Percentiles rank a stretch among this genome's conserved stretches.
phyloP scores from a whole-genome alignment of 768 basidiomycete genomes.

The Phaeotremella skinneri region DNA sequence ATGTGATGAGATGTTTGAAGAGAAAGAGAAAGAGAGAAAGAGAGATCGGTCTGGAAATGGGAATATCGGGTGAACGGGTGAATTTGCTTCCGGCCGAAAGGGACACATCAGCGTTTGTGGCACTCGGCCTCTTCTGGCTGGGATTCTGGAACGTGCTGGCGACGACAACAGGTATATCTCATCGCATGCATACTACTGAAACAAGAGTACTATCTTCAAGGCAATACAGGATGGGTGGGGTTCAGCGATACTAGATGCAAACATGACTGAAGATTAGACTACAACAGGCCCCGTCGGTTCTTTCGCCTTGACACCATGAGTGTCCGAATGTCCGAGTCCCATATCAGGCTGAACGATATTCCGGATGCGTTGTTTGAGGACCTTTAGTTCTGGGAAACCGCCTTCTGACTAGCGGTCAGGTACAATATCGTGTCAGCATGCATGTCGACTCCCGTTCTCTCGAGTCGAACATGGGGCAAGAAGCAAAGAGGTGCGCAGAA shows the following conservation, averaged over 20 bases:
- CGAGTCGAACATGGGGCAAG: background rate
- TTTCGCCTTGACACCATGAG: conserved; percentile 1
- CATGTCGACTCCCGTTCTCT: background rate
- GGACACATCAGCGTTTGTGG: background rate
- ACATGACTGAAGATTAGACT: too few species aligned
- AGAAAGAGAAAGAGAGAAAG: background rate
- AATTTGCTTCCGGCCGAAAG: background rate
- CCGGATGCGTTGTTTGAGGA: conserved; percentile 83
- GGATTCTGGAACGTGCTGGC: background rate
- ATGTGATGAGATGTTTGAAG: background rate
- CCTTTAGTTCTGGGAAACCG: conserved; percentile 73
- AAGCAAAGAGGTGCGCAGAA: background rate
- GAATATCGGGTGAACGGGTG: background rate
- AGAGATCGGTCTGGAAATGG: background rate
- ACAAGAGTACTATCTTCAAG: too few species aligned
- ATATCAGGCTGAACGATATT: conserved; percentile 76
- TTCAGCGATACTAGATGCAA: background rate
- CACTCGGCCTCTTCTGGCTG: background rate
- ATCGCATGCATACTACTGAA: too few species aligned
- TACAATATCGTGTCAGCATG: background rate
- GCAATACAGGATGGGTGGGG: background rate
- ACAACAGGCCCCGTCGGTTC: too few species aligned
- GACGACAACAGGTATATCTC: too few species aligned
- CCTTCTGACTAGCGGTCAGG: conserved; percentile 58
- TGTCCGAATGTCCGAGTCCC: conserved; percentile 83